Base-by-base conservation (phyloP, 768 basidiomycete genomes). In the Roridomyces roridus region DNA sequence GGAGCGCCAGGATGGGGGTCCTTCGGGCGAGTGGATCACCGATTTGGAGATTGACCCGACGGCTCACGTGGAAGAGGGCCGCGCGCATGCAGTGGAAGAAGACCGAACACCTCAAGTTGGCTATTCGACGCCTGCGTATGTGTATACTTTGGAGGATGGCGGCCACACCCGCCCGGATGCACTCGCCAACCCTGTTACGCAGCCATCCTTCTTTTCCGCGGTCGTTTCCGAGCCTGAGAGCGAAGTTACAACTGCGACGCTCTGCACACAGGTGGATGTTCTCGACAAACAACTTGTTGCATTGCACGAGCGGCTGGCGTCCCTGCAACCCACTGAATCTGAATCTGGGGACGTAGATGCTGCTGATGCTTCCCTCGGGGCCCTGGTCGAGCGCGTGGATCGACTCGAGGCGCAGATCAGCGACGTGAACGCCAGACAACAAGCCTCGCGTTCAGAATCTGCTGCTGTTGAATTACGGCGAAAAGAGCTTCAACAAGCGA, bases 21-120 rank as follows among this genome's bases (percentile, higher is more conserved):
- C 28, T 1, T 31, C 31, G 8, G 59, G 51, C 10, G 49, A 41
- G 0, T 60, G 59, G 55, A 24, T 20, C 28, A 44, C 42, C 34
- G 55, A 61, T 35, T 15, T 62, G 28, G 59, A 55, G 31, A 34
- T 34, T 15, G 31, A 34, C 11, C 31, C n/a, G n/a, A n/a, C n/a
- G n/a, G n/a, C n/a, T n/a, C n/a, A n/a, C n/a, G n/a, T n/a, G n/a
- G n/a, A n/a, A n/a, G n/a, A n/a, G n/a, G n/a, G n/a, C n/a, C n/a
- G n/a, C n/a, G n/a, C n/a, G n/a, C n/a, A n/a, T n/a, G n/a, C 10
- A 3, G 39, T 17, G 39, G 39, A 40, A 18, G 39, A 40, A 18
- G 39, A 40, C 21, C 31, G 31, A 10, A 34, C 31, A 15, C 31
- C 31, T 10, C 31, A 34, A 34, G 31, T 34, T 10, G 31, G 4